phyloP scores from a whole-genome alignment of 2,329 filamentous ascomycete genomes.

The Coniochaeta prunicola region DNA sequence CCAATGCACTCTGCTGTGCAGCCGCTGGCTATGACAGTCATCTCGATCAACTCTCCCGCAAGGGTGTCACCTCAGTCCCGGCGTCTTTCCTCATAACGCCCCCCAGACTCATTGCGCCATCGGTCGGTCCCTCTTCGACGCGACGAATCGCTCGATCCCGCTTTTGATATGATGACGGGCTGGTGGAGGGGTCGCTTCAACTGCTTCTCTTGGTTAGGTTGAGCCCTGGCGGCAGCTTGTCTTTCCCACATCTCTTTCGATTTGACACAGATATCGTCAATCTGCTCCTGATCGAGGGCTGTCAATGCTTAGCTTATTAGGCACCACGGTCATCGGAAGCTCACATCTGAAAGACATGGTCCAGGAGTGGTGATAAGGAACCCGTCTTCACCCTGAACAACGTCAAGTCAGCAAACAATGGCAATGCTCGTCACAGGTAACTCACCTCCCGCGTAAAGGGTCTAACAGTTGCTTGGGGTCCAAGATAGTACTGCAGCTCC shows the following conservation, averaged over 20 bases:
- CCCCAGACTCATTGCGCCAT: slow-evolving; percentile 19
- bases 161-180: slow-evolving; percentile 43
- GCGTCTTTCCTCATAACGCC: slow-evolving; percentile 15
- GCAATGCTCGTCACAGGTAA: slow-evolving; percentile 15
- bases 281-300: slow-evolving; percentile 43
- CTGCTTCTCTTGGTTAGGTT: slow-evolving; percentile 33
- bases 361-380: slow-evolving; percentile 53
- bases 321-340: slow-evolving; percentile 15
- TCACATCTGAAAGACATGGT: slow-evolving; percentile 51
- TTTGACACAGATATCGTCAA: slow-evolving; percentile 54
- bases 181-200: slow-evolving; percentile 51
- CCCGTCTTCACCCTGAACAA: slow-evolving; percentile 48
- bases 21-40: background rate
- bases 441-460: slow-evolving; percentile 49
- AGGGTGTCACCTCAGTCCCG: slow-evolving; percentile 13
- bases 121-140: slow-evolving; percentile 26
- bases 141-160: slow-evolving; percentile 23
- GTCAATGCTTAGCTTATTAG: slow-evolving; percentile 10
- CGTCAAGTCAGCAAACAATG: slow-evolving; percentile 11
- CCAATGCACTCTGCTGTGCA: slow-evolving; percentile 5
- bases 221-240: slow-evolving; percentile 42
- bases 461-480: slow-evolving; percentile 49
- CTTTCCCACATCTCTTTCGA: slow-evolving; percentile 51
- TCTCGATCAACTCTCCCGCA: background rate
- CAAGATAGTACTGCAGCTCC: slow-evolving; percentile 51